Evolutionary conservation across 140 eudicot genomes (phyloP).

Genomic region (Erigeron philadelphicus): DNA sequence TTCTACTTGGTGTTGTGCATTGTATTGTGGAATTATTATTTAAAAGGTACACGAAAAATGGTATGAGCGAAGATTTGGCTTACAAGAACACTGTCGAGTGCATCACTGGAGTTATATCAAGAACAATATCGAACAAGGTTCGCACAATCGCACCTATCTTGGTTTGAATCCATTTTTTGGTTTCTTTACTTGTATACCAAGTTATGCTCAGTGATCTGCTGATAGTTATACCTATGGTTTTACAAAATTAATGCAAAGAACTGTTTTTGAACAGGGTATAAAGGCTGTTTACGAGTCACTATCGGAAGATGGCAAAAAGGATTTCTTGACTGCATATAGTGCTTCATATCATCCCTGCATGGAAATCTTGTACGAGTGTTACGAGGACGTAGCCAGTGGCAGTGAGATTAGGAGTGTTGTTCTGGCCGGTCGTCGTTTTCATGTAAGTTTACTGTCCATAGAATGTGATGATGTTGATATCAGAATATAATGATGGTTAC

Average conservation of each 20-base stretch:
- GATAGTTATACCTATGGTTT: background rate
- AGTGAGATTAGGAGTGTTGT: constrained; percentile 93
- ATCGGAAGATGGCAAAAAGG: constrained; percentile 73
- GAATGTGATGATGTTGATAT: background rate
- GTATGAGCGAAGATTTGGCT: constrained; percentile 88
- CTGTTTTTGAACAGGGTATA: constrained; percentile 55
- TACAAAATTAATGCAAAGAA: background rate
- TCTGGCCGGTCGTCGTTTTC: constrained; percentile 89
- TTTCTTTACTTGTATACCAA: background rate
- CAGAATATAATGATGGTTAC: background rate
- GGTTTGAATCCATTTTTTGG: constrained; percentile 16
- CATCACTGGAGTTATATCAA: constrained; percentile 79
- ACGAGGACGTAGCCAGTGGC: constrained; percentile 91
- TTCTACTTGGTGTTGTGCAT: constrained; percentile 92
- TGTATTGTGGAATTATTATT: constrained; percentile 87
- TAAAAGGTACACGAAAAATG: constrained; percentile 78
- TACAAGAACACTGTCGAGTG: constrained; percentile 91
- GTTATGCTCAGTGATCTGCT: background rate
- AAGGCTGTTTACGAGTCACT: constrained; percentile 76
- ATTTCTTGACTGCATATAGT: constrained; percentile 79
- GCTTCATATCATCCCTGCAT: constrained; percentile 89
- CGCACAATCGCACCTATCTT: constrained; percentile 35
- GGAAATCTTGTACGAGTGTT: constrained; percentile 91
- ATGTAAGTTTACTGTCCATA: constrained; percentile 39
- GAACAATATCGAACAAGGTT: constrained; percentile 80